Conservation (phyloP, 2,329 filamentous ascomycete genomes). For the Trichoderma cornu-damae region DNA sequence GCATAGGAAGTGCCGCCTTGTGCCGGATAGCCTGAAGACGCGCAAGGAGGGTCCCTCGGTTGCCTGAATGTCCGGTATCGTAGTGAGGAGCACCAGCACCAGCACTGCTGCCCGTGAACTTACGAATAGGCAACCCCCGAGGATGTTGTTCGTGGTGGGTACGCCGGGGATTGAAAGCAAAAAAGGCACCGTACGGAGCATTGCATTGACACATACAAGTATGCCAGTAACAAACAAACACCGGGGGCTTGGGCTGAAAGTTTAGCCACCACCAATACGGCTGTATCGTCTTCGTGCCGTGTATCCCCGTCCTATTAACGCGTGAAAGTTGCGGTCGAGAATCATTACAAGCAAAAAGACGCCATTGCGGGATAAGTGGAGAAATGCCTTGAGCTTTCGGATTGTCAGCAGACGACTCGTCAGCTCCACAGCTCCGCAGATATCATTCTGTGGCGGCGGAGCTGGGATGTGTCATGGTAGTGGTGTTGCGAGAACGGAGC, state of each 20-base stretch:
- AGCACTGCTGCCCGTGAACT: too few relatives aligned
- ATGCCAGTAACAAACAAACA: too few relatives aligned
- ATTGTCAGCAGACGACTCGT: conserved; percentile 10
- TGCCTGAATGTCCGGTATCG: not conserved
- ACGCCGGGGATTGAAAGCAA: too few relatives aligned
- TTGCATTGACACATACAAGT: too few relatives aligned
- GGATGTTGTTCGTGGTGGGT: too few relatives aligned
- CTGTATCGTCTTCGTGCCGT: too few relatives aligned
- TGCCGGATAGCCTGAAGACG: not conserved
- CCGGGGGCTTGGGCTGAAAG: too few relatives aligned
- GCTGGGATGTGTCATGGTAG: too few relatives aligned
- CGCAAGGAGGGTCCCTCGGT: not conserved
- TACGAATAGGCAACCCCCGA: not conserved
- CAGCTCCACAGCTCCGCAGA: conserved; percentile 4
- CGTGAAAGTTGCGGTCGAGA: not conserved
- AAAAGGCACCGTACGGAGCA: too few relatives aligned
- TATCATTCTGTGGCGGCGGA: not conserved
- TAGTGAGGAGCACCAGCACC: not conserved
- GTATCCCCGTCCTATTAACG: not conserved
- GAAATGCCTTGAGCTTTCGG: not conserved
- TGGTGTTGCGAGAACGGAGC: conserved; percentile 6
- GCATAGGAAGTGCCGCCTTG: not conserved
- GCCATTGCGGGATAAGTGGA: conserved; percentile 7
- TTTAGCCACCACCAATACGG: too few relatives aligned
- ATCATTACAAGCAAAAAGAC: not conserved